phyloP scores from a whole-genome alignment of 441 rosid genomes.

The Brassica balearica region DNA sequence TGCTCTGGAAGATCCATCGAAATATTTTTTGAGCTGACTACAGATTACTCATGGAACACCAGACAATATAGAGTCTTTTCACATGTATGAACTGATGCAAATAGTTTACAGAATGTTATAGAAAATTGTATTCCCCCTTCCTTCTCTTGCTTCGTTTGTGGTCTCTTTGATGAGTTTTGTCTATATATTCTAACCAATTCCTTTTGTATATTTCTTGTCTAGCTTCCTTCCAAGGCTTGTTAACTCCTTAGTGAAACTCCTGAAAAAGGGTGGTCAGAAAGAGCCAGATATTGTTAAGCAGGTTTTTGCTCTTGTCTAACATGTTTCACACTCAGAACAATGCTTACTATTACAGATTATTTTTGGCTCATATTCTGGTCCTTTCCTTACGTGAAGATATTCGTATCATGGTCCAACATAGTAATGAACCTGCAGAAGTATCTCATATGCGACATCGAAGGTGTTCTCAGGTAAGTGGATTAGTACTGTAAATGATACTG shows the following conservation, averaged over 20 bases:
- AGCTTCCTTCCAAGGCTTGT: slow-evolving; percentile 75
- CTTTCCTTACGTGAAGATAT: slow-evolving; percentile 58
- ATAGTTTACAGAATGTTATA: neutral
- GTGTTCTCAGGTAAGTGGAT: slow-evolving; percentile 65
- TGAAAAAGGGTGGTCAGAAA: slow-evolving; percentile 76
- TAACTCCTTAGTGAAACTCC: slow-evolving; percentile 59
- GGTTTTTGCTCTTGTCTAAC: slow-evolving; percentile 51
- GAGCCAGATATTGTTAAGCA: slow-evolving; percentile 87
- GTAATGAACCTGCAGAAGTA: slow-evolving; percentile 72
- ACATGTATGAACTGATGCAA: neutral
- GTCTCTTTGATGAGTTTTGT: neutral
- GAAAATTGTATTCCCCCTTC: neutral
- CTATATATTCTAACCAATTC: slow-evolving; percentile 13
- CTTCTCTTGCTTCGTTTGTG: neutral
- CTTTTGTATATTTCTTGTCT: slow-evolving; percentile 30
- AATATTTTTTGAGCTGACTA: neutral
- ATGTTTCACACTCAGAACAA: neutral
- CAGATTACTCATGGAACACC: neutral
- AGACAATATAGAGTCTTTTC: neutral
- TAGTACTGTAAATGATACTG: neutral
- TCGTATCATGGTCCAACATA: slow-evolving; percentile 69
- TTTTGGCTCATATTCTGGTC: slow-evolving; percentile 1
- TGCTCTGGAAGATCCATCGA: neutral
- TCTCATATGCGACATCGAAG: slow-evolving; percentile 54
- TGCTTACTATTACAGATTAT: neutral